Evolutionary conservation across 495 filamentous ascomycete species (phyloP), one percentile per base, ranked within the genome.

Genomic region (Aspergillus coremiiformis): DNA sequence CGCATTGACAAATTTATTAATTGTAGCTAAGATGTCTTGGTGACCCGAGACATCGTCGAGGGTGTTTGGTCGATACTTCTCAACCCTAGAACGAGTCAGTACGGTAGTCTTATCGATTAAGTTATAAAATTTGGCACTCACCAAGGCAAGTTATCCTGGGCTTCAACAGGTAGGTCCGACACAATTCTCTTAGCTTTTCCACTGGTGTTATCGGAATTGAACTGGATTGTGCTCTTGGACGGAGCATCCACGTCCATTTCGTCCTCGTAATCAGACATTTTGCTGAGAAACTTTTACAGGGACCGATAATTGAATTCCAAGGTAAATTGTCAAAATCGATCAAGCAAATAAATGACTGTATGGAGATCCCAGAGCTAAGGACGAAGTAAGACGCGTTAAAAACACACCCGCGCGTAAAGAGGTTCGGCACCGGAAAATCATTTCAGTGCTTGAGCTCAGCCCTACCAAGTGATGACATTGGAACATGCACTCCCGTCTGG

Each of bases 41-140:
- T 99, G 93, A n/a, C 93, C 93, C 4, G 89, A 92, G 45, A 99
- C 93, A 70, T 99, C 93, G 43, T 83, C 79, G 19, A 99, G 78
- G 3, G 87, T 86, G 51, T 84, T 82, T 14, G 93, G 93, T 41
- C 93, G 82, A 67, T 96, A 99, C 68, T 99, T 99, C 64, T 99
- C 93, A n/a, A 99, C 90, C 91, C 91, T 96, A 49, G 5, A 29
- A 1, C 6, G 32, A 17, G 24, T 42, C 17, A 53, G 45, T n/a
- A n/a, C n/a, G n/a, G n/a, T n/a, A n/a, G n/a, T n/a, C n/a, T n/a
- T n/a, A n/a, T n/a, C 56, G 46, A 29, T 15, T n/a, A 20, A n/a
- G 67, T 32, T 3, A 17, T 5, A 11, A 29, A 39, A 0, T 15
- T 14, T 11, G 26, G 32, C 14, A 35, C 61, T 57, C 60, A 95